phyloP scores from a whole-genome alignment of 345 rosid species.

The Firmiana major region DNA sequence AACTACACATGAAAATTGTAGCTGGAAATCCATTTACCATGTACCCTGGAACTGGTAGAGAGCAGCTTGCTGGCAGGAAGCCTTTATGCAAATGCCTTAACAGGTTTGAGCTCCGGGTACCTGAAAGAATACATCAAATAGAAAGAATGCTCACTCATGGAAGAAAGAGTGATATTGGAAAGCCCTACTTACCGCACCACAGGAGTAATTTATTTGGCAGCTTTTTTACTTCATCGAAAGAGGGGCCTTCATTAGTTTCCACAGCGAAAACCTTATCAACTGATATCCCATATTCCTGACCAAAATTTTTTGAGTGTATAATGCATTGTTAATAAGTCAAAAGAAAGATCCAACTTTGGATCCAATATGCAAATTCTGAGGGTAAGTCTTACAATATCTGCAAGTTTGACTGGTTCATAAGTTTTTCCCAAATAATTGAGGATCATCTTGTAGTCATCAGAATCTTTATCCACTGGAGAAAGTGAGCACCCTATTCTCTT shows the following conservation, averaged over 20 bases:
- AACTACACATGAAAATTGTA: not conserved
- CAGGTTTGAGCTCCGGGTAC: conserved; percentile 11
- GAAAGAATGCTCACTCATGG: not conserved
- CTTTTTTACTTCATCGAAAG: conserved; percentile 60
- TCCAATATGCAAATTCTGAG: not conserved
- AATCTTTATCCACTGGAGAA: conserved; percentile 48
- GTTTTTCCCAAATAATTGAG: conserved; percentile 62
- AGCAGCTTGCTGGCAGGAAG: conserved; percentile 62
- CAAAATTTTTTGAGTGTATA: not conserved
- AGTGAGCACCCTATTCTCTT: conserved; percentile 56
- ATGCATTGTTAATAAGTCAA: not conserved
- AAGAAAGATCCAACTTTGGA: not conserved
- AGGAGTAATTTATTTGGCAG: conserved; percentile 61
- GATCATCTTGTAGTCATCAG: conserved; percentile 75
- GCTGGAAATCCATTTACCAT: conserved; percentile 34
- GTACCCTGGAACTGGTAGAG: conserved; percentile 72
- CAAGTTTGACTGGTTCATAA: conserved; percentile 67
- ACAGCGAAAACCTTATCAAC: conserved; percentile 58
- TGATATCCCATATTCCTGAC: conserved; percentile 58
- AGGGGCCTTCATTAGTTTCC: conserved; percentile 50
- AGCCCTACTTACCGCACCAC: conserved; percentile 66
- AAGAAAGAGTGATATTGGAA: not conserved
- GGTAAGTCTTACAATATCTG: conserved; percentile 46
- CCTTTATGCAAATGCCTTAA: conserved; percentile 58
- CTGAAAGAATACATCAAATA: not conserved